Conservation (phyloP, 306 rosid genomes). For the Pyrus betulifolia region DNA sequence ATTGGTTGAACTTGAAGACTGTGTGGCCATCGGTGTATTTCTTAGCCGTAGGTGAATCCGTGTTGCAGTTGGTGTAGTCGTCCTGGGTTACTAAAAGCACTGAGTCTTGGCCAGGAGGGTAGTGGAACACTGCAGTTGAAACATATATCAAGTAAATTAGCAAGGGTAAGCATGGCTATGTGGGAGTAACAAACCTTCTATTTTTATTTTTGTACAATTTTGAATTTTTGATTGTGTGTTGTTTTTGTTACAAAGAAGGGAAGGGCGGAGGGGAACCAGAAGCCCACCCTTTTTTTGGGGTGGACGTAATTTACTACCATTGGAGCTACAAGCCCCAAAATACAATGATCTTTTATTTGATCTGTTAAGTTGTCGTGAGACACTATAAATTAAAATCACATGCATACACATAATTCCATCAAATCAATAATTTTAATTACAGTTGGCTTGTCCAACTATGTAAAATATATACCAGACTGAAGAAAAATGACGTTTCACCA, state of each 20-base stretch:
- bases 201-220: background rate
- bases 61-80: conserved; percentile 64
- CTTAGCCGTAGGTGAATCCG: conserved; percentile 21
- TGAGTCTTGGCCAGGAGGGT: conserved; percentile 64
- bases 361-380: background rate
- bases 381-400: background rate
- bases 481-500: too few relatives aligned
- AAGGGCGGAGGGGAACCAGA: background rate
- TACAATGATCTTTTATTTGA: background rate
- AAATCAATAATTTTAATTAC: background rate
- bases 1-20: conserved; percentile 31
- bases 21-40: conserved; percentile 77
- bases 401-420: background rate
- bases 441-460: background rate
- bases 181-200: background rate
- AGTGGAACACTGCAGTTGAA: conserved; percentile 59
- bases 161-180: background rate
- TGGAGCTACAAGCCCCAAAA: background rate
- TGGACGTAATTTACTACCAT: background rate
- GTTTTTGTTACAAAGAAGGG: background rate
- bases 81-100: conserved; percentile 56
- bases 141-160: background rate
- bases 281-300: background rate
- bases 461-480: background rate
- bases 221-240: background rate